Evolutionary conservation across 768 basidiomycete species (phyloP), one percentile per base, ranked within the genome.

Genomic region (Lyophyllum semitale): DNA sequence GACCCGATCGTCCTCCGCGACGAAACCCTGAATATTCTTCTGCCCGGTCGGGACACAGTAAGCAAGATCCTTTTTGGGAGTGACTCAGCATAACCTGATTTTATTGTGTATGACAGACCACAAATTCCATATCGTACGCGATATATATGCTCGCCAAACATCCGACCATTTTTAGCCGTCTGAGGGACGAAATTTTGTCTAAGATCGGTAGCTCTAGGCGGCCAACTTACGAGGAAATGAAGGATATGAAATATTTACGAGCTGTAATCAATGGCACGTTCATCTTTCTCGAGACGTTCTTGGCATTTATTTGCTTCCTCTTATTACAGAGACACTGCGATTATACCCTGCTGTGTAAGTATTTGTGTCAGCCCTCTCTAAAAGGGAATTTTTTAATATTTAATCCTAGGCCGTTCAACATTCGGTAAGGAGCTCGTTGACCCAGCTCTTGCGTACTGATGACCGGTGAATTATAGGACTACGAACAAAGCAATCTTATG

Each of bases 31-130:
- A 84, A 84, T 57, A 79, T 85, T 38, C 66, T 83, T 15, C 72
- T 85, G 22, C 83, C 84, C 22, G 83, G 81, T 8, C 73, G 82
- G 25, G 85, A 87, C 54, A 87, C 84, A 2, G 78, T 78, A 49
- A 23, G 71, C 4, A 7, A 13, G 6, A 35, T n/a, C 2, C 8
- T 18, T 54, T 26, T 22, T 11, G 13, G 35, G 35, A 9, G 37
- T 8, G 33, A 40, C 18, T 8, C 52, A 29, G 2, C 22, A 9
- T 30, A 20, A 12, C 12, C 8, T 37, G n/a, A 33, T n/a, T 2
- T 33, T 13, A 27, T 23, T 12, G 25, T 41, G 1, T 30, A 8
- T 17, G 32, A 20, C 46, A 77, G 74, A 80, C 79, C 1, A 71
- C 77, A 7, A 66, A 66, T 13, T 65, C 71, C 1, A 59, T 81